A percentile compares a stretch with the other conserved stretches of the same genome.
phyloP scores from a whole-genome alignment of 2,329 filamentous ascomycete species.

The Lecanicillium sp. region DNA sequence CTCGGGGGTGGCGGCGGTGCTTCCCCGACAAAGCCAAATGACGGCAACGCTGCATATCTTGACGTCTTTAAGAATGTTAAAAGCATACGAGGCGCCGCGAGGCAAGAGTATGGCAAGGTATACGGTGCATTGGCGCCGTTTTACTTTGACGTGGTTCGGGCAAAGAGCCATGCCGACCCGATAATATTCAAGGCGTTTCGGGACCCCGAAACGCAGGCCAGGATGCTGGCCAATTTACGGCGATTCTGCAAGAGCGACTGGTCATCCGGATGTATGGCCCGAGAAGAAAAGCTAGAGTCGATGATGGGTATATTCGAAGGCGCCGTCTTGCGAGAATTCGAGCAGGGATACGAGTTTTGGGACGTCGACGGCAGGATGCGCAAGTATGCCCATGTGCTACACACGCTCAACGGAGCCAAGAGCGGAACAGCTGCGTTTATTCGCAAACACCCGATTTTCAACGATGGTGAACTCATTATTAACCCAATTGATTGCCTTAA shows the following conservation, averaged over 20 bases:
- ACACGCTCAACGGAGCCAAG: constrained; percentile 70
- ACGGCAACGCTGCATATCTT: constrained; percentile 58
- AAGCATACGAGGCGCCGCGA: constrained; percentile 76
- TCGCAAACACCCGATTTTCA: constrained; percentile 78
- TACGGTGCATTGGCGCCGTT: constrained; percentile 85
- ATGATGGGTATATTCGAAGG: constrained; percentile 84
- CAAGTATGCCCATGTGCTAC: constrained; percentile 79
- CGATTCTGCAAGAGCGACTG: constrained; percentile 75
- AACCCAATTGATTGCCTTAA: constrained; percentile 78
- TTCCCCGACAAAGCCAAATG: constrained; percentile 33
- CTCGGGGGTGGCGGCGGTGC: constrained; percentile 32
- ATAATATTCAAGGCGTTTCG: constrained; percentile 79
- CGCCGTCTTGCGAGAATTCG: constrained; percentile 83
- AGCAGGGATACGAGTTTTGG: constrained; percentile 81
- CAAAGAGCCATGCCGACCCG: constrained; percentile 68
- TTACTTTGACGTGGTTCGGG: constrained; percentile 71
- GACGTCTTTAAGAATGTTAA: constrained; percentile 60
- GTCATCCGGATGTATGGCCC: constrained; percentile 61
- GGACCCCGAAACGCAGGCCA: constrained; percentile 83
- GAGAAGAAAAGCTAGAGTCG: constrained; percentile 62
- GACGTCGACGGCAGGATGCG: constrained; percentile 86
- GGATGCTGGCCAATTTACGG: constrained; percentile 75
- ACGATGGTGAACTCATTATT: constrained; percentile 56
- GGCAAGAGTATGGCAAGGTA: constrained; percentile 84
- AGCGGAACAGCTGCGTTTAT: constrained; percentile 79